Percentiles rank a stretch among this genome's conserved stretches.
These are phyloP conservation scores for Nannizzia gypsea DNA, from an alignment of 2,329 filamentous ascomycete genomes.

Conservation along the genomic window DNA sequence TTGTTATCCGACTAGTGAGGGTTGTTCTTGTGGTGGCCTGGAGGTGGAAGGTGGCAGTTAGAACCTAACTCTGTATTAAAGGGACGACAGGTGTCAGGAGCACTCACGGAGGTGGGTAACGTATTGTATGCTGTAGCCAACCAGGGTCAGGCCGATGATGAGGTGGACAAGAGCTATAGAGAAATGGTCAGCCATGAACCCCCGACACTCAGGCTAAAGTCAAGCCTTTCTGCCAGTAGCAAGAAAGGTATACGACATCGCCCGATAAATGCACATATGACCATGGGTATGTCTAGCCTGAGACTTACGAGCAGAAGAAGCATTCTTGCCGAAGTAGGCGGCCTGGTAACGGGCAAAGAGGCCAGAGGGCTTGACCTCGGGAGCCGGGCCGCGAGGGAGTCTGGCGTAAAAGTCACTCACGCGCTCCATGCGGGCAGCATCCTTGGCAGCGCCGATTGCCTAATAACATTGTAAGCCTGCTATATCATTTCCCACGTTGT, in stretches of 20 bases:
- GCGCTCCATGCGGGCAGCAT: constrained; percentile 94
- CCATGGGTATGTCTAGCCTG: not conserved
- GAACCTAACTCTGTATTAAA: not conserved
- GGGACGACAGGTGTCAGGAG: not conserved
- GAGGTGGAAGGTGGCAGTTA: constrained; percentile 7
- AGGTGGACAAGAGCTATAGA: constrained; percentile 71
- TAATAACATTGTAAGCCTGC: constrained; percentile 28
- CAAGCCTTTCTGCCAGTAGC: too few relatives aligned
- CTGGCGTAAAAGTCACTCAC: constrained; percentile 99
- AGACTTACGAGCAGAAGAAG: constrained; percentile 72
- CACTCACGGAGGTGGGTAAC: constrained; percentile 98
- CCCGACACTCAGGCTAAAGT: not conserved
- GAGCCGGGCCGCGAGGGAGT: constrained; percentile 83
- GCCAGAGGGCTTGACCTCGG: constrained; percentile 69
- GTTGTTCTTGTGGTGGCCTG: constrained; percentile 99
- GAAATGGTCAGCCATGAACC: not conserved
- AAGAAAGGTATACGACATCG: too few relatives aligned
- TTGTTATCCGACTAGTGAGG: constrained; percentile 57
- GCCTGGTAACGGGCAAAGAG: constrained; percentile 76
- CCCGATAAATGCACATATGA: too few relatives aligned
- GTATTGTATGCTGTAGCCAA: constrained; percentile 97
- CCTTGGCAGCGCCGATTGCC: constrained; percentile 88
- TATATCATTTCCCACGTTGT: not conserved
- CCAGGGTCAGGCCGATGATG: constrained; percentile 61
- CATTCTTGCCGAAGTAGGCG: constrained; percentile 88